phyloP scores from a whole-genome alignment of 1,139 yeast genomes.

The Scheffersomyces titani region DNA sequence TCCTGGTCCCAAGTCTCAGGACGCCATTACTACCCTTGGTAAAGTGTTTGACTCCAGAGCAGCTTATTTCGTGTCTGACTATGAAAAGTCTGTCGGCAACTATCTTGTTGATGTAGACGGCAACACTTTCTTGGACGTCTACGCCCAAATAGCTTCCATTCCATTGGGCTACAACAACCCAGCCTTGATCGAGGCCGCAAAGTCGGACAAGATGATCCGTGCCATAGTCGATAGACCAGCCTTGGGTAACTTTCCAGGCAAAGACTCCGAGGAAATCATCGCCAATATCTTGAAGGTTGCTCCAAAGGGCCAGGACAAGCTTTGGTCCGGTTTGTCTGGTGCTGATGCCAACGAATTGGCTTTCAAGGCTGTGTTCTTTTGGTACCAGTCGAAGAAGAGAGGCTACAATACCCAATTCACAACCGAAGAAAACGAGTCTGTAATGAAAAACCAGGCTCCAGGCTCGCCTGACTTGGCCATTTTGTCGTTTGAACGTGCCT shows the following conservation, averaged over 20 bases:
- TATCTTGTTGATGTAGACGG: slow-evolving; percentile 75
- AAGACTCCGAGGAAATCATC: slow-evolving; percentile 59
- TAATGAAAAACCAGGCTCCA: slow-evolving; percentile 70
- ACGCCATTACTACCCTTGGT: slow-evolving; percentile 47
- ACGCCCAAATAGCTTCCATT: slow-evolving; percentile 77
- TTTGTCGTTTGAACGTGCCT: slow-evolving; percentile 69
- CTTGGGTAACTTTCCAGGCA: slow-evolving; percentile 71
- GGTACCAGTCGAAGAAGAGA: slow-evolving; percentile 66
- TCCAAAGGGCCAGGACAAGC: slow-evolving; percentile 66
- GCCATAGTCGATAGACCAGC: slow-evolving; percentile 80
- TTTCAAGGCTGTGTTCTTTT: slow-evolving; percentile 80
- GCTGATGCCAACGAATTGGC: slow-evolving; percentile 87
- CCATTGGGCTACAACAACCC: slow-evolving; percentile 83
- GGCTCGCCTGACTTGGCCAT: slow-evolving; percentile 77
- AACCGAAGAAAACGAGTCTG: slow-evolving; percentile 57
- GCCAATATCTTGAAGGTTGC: slow-evolving; percentile 61
- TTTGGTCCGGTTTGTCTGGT: slow-evolving; percentile 79
- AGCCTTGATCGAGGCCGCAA: slow-evolving; percentile 59
- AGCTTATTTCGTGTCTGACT: slow-evolving; percentile 69
- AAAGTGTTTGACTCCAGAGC: slow-evolving; percentile 65
- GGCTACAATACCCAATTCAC: slow-evolving; percentile 52
- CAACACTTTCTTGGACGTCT: slow-evolving; percentile 64
- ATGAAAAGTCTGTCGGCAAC: slow-evolving; percentile 68
- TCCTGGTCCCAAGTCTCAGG: slow-evolving; percentile 66
- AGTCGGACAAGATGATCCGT: slow-evolving; percentile 62